These are phyloP conservation scores for Kalaharituber pfeilii DNA, from an alignment of 2,329 filamentous ascomycete species.

Conservation along the genomic window DNA sequence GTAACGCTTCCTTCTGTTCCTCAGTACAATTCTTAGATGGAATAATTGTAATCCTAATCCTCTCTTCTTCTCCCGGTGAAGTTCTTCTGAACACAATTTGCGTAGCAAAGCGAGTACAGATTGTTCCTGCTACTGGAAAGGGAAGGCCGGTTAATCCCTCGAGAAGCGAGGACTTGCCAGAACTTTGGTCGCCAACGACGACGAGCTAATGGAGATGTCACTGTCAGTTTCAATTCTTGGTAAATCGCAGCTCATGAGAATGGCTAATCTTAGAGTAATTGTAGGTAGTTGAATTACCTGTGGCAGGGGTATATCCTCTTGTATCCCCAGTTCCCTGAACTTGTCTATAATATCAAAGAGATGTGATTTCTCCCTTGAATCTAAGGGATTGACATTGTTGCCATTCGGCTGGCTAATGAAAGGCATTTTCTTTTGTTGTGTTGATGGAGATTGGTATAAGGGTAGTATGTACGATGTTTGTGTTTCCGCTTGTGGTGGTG, in stretches of 20 bases:
- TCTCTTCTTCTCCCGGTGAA: conserved; percentile 5
- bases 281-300: conserved; percentile 12
- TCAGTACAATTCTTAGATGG: conserved; percentile 12
- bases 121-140: conserved; percentile 20
- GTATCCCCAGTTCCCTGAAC: conserved; percentile 20
- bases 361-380: neutral
- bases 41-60: conserved; percentile 19
- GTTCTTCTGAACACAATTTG: conserved; percentile 22
- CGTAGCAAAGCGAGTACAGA: conserved; percentile 23
- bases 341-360: conserved; percentile 20
- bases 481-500: no score
- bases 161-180: conserved; percentile 22
- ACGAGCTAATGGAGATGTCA: conserved; percentile 15
- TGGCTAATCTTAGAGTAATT: neutral
- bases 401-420: no score
- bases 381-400: no score
- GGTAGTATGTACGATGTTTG: no score
- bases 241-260: neutral
- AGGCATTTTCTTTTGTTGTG: no score
- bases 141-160: conserved; percentile 21
- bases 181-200: conserved; percentile 22
- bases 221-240: conserved; percentile 1
- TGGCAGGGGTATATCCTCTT: conserved; percentile 22
- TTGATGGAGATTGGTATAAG: no score
- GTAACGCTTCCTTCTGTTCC: conserved; percentile 7